Evolutionary conservation across 495 filamentous ascomycete species (phyloP), one percentile per base, ranked within the genome.

Genomic region (Opeltia flavorubescens): DNA sequence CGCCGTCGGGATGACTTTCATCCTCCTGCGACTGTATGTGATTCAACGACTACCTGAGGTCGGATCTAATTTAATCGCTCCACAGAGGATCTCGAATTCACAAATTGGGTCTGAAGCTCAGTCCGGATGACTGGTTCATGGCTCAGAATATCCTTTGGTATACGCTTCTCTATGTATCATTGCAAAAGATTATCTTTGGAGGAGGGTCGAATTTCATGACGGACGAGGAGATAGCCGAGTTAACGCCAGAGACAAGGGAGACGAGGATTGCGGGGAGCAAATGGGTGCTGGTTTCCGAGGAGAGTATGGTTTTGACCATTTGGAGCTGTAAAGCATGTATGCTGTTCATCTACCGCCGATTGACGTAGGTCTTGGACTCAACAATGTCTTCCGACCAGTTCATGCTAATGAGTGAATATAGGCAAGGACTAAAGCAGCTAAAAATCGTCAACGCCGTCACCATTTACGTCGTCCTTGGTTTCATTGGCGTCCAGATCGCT

Each of bases 261-360:
- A 69, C 71, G 46, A 60, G 72, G 25, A 62, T 63, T 1, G 55
- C 50, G 27, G 74, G 74, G 13, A 74, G 69, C 36, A 77, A 77
- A 63, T 72, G 71, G 64, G 73, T 76, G 4, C 64, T 74, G 43
- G 67, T 76, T 25, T 72, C 71, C 12, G 74, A 76, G 44, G 65
- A 74, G 53, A 60, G 63, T 5, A 75, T 75, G 54, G 47, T 77
- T 11, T 62, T 73, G 18, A 55, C 62, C 4, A 62, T 77, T 23
- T 76, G 67, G 63, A 61, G 59, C 13, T 53, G 70, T 53, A 77
- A 77, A 56, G 54, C 60, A 12, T 75, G 71, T 57, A 74, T 76
- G 69, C 54, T 77, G 49, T 65, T 74, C 34, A 70, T 76, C 36
- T 77, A 73, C 59, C 56, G 61, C 28, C 66, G 71, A 47, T 60